Base-by-base conservation (phyloP, 2,329 filamentous ascomycete genomes). In the Truncatella angustata region DNA sequence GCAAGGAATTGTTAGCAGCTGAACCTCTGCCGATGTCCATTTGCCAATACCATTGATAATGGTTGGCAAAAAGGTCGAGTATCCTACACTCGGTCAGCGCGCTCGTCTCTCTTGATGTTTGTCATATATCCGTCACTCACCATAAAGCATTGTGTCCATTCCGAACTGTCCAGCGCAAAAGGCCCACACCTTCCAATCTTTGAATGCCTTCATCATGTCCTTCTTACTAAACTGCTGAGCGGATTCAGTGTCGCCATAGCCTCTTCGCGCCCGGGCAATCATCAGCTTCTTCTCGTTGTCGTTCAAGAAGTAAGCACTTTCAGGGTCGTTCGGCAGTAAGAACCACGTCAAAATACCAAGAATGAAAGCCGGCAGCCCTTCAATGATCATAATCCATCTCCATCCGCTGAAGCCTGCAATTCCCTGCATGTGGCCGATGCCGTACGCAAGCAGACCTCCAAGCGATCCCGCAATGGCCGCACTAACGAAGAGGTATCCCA, bases 1-100 rank as follows among this genome's bases (percentile, higher is more conserved):
- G 67, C 87, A 90, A 0, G 89, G 89, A 43, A 93, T 87, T 0
- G 89, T 92, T 30, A 92, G 78, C 28, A 89, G 81, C 66, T 92
- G 88, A 5, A 90, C 81, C 62, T 88, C 76, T 0, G 87, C 80
- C 0, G 74, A 73, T 0, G 81, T 76, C 74, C 87, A 90, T 10
- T 60, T 54, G 3, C 87, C 85, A 48, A 92, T 80, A 4, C 79
- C 84, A 37, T 81, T 75, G 66, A 93, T 90, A 58, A 93, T 92
- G 4, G 87, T 91, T 0, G 89, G 89, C 40, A 93, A 70, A 63
- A 92, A 92, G 0, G 87, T 91, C 46, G 84, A 87, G 67, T 85
- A 91, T 4, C 88, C 87, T 78, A 21, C 3, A 11, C 9, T 11
- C 35, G 18, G 12, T n/a, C 28, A 39, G 36, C n/a, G n/a, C n/a